These are phyloP conservation scores for Coriaria nepalensis DNA, from an alignment of 306 rosid genomes.

Conservation along the genomic window DNA sequence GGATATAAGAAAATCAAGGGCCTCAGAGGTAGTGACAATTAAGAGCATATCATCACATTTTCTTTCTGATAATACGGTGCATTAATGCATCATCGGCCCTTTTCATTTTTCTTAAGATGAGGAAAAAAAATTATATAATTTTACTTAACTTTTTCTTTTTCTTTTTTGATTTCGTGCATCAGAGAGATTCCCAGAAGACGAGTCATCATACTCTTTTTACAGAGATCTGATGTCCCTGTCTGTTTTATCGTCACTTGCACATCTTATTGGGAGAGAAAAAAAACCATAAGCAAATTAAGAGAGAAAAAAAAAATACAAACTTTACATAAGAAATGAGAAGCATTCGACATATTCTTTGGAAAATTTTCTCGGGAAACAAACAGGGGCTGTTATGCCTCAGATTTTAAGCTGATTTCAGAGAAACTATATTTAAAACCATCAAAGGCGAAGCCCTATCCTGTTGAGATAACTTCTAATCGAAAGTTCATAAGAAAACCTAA, in stretches of 20 bases:
- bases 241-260: constrained; percentile 37
- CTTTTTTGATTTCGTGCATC: constrained; percentile 21
- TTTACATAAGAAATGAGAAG: background rate
- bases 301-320: background rate
- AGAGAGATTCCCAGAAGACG: constrained; percentile 60
- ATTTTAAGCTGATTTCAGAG: constrained; percentile 26
- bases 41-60: constrained; percentile 34
- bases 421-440: too few relatives aligned
- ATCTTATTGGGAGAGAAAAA: background rate
- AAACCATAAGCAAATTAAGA: too few relatives aligned
- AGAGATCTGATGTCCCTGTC: constrained; percentile 62
- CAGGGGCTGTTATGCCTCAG: constrained; percentile 42
- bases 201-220: constrained; percentile 28
- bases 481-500: too few relatives aligned
- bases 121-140: too few relatives aligned
- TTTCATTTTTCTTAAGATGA: background rate
- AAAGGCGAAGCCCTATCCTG: too few relatives aligned
- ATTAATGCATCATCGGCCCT: constrained; percentile 53
- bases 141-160: too few relatives aligned
- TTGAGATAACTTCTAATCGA: constrained; percentile 18
- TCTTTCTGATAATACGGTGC: constrained; percentile 38
- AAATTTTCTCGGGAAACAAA: background rate
- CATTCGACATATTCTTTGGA: too few relatives aligned
- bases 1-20: background rate
- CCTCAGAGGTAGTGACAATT: constrained; percentile 73